phyloP scores from a whole-genome alignment of 139 green algal genomes.

The Astrephomene gubernaculifera region DNA sequence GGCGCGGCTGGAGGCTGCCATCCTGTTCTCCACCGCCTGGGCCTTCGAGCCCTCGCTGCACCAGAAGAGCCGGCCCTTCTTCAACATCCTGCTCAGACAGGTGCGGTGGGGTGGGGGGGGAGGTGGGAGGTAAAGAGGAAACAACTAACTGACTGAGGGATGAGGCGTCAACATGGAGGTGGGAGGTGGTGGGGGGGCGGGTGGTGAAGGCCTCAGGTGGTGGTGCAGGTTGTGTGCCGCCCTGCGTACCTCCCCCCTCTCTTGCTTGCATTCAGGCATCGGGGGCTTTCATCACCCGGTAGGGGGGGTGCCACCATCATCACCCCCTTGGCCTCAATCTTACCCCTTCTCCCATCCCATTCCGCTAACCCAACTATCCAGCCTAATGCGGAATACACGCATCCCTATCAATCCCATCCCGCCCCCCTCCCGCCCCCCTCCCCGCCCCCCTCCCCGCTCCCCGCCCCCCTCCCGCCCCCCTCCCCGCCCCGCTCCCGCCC shows the following conservation, averaged over 20 bases:
- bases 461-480: background rate
- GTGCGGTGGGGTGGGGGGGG: no score
- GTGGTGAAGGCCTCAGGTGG: no score
- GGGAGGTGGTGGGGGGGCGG: no score
- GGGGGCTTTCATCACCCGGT: background rate
- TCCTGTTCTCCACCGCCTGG: constrained; percentile 52
- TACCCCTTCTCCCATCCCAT: background rate
- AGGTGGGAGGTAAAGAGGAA: no score
- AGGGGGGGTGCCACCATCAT: no score
- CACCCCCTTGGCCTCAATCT: background rate
- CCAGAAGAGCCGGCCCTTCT: constrained; percentile 48
- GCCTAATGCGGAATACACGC: background rate
- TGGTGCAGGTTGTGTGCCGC: no score
- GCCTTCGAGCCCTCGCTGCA: constrained; percentile 55
- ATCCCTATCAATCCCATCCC: background rate
- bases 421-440: no score
- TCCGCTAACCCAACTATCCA: background rate
- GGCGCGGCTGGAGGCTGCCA: constrained; percentile 47
- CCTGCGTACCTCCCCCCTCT: background rate
- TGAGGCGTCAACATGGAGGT: no score
- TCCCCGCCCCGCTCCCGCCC: background rate
- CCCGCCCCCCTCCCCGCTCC: background rate
- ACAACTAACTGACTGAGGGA: no score
- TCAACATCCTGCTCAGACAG: constrained; percentile 61
- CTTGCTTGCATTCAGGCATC: background rate